phyloP scores from a whole-genome alignment of 768 basidiomycete genomes.

The Udeniomyces megalosporus region DNA sequence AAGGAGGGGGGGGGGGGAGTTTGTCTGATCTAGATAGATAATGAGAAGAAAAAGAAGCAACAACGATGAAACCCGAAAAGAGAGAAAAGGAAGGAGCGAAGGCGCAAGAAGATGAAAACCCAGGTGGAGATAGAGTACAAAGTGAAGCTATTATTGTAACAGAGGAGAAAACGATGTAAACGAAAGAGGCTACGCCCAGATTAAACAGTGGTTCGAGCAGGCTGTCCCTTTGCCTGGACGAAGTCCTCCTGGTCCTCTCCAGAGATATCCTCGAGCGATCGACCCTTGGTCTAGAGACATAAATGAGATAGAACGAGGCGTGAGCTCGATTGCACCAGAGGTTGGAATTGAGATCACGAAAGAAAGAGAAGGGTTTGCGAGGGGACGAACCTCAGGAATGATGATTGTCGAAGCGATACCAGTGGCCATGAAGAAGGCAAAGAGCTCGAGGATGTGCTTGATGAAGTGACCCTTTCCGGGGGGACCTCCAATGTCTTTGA shows the following conservation, averaged over 20 bases:
- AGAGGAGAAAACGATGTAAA: background rate
- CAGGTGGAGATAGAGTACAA: background rate
- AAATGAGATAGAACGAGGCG: slow-evolving; percentile 61
- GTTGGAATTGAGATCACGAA: no score
- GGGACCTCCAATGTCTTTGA: slow-evolving; percentile 45
- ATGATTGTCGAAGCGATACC: slow-evolving; percentile 50
- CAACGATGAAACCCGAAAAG: background rate
- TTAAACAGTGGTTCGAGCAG: background rate
- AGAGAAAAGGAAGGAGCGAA: slow-evolving; percentile 3
- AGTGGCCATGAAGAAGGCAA: slow-evolving; percentile 49
- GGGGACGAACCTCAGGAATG: slow-evolving; percentile 39
- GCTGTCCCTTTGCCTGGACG: background rate
- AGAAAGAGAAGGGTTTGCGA: no score
- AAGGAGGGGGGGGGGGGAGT: no score
- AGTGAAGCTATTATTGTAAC: background rate
- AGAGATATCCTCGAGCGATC: slow-evolving; percentile 24
- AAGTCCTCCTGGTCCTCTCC: slow-evolving; percentile 23
- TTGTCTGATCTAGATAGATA: background rate
- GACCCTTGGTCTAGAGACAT: slow-evolving; percentile 61
- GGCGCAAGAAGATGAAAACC: background rate
- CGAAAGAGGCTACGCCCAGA: background rate
- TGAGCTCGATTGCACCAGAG: no score
- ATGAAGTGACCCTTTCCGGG: slow-evolving; percentile 25
- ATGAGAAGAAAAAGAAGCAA: background rate
- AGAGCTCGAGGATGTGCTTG: slow-evolving; percentile 44